Base-by-base conservation (phyloP, 345 rosid species). In the Eucalyptus pumila region DNA sequence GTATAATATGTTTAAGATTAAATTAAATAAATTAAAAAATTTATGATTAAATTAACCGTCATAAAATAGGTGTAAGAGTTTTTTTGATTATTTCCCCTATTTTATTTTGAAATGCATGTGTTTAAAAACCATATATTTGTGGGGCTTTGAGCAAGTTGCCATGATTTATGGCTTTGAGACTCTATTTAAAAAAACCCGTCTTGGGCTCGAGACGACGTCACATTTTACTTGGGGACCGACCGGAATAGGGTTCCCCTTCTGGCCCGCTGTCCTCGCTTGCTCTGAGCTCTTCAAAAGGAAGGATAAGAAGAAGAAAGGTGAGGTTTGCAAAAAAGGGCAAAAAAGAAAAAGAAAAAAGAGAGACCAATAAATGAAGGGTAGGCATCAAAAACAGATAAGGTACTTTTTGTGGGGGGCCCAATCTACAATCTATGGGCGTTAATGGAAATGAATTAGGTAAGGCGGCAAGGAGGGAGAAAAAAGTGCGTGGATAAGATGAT, bases 11-110 rank as follows among this genome's bases (percentile, higher is more conserved):
- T 72, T 72, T 34, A 72, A 0, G 1, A 67, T 1, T 32, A 32
- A 67, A 67, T 32, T 67, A 3, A 52, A 52, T 2, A 52, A 19
- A 52, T 52, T 7, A 7, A 67, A 4, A 15, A 67, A 0, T 0
- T 32, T 67, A 32, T 15, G 19, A 3, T 1, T 7, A 11, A 34
- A 69, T 32, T 69, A 3, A 17, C 4, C 2, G 0, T 1, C 1
- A 11, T 19, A 72, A 0, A 34, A 37, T 76, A 11, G 5, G 3
- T 76, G 23, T 37, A 21, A 1, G 26, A 3, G 1, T 21, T 65
- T n/a, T n/a, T 65, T 65, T 2, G 0, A 27, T 27, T 11, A 62
- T 62, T 62, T 6, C 27, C 2, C 15, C 32, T n/a, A 27, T 62
- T 13, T 62, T 62, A 62, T 27, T 7, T 3, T 12, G 16, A 26